Evolutionary conservation across 441 rosid genomes (phyloP).

Genomic region (Geranium incanum): DNA sequence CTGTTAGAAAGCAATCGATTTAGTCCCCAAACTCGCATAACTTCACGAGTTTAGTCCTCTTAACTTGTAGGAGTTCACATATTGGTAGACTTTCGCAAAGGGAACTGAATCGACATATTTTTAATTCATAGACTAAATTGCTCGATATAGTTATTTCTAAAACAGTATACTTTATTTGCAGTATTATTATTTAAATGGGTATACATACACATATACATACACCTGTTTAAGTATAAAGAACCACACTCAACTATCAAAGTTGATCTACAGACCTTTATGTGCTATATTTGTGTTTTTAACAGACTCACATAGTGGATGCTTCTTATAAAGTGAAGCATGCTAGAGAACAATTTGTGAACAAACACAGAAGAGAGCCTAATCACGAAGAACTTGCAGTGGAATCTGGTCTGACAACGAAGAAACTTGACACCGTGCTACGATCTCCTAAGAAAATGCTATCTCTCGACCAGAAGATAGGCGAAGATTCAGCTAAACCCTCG

Average conservation of each 20-base stretch:
- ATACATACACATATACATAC: too few relatives aligned
- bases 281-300: slow-evolving; percentile 14
- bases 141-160: too few relatives aligned
- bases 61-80: too few relatives aligned
- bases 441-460: neutral
- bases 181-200: too few relatives aligned
- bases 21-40: too few relatives aligned
- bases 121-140: too few relatives aligned
- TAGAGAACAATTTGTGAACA: slow-evolving; percentile 55
- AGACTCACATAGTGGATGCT: slow-evolving; percentile 92
- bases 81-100: neutral
- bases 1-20: too few relatives aligned
- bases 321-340: slow-evolving; percentile 83
- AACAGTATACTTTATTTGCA: too few relatives aligned
- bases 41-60: too few relatives aligned
- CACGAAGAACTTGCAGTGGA: slow-evolving; percentile 81
- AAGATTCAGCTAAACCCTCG: neutral
- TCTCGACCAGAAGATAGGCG: neutral
- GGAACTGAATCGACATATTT: neutral
- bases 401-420: slow-evolving; percentile 78
- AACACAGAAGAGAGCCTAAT: slow-evolving; percentile 63
- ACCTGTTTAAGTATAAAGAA: too few relatives aligned
- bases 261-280: neutral
- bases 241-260: too few relatives aligned
- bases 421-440: slow-evolving; percentile 57